Conservation (phyloP, 257 asterid species). For the Galeopsis tetrahit region DNA sequence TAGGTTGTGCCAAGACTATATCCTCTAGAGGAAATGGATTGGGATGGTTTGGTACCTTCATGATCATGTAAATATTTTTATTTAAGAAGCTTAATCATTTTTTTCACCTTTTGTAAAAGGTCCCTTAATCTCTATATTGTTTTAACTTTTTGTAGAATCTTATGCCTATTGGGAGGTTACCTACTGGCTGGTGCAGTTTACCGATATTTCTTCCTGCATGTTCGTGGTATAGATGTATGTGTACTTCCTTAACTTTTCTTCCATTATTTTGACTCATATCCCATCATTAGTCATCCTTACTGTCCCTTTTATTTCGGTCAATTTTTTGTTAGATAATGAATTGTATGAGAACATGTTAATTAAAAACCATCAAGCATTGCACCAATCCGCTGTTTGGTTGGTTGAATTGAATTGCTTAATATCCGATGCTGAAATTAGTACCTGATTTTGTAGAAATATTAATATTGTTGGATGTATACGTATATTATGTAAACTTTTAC, state of each 20-base stretch:
- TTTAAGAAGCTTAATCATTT: conserved; percentile 2
- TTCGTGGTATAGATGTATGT: conserved; percentile 94
- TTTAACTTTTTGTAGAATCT: conserved; percentile 51
- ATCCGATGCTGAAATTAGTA: background rate
- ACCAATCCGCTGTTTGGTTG: background rate
- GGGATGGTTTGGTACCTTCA: conserved; percentile 84
- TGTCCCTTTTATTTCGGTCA: conserved; percentile 8
- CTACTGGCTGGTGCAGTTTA: conserved; percentile 74
- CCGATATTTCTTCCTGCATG: conserved; percentile 72
- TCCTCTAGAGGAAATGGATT: conserved; percentile 65
- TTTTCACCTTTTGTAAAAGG: conserved; percentile 20
- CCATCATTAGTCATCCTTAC: conserved; percentile 3
- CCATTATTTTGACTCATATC: conserved; percentile 10
- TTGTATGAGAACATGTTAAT: background rate
- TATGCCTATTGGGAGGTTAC: conserved; percentile 83
- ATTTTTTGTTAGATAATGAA: conserved; percentile 10
- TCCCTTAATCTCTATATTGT: conserved; percentile 21
- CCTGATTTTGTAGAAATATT: background rate
- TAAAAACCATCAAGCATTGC: background rate
- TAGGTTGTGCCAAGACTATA: conserved; percentile 82
- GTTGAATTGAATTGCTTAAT: conserved; percentile 18
- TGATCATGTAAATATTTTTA: conserved; percentile 55
- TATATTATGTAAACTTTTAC: background rate
- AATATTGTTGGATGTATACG: background rate
- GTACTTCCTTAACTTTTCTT: conserved; percentile 29